phyloP scores from a whole-genome alignment of 139 green algal genomes.

The Limnomonas spitsbergensis region DNA sequence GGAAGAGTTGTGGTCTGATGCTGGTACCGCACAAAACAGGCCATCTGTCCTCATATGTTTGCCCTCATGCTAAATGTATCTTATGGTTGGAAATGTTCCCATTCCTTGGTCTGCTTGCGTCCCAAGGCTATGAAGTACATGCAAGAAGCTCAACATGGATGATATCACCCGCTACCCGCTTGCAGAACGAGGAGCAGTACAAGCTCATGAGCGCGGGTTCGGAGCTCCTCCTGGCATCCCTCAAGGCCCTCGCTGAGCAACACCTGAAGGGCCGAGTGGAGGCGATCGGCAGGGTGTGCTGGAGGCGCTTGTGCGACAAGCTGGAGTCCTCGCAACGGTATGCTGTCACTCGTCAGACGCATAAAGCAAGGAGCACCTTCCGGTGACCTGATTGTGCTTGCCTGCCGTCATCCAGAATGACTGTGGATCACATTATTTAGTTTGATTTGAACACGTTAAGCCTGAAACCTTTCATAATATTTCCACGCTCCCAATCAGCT shows the following conservation, averaged over 20 bases:
- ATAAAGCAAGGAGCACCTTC: too few species aligned
- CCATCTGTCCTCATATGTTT: not conserved
- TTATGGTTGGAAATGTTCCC: too few species aligned
- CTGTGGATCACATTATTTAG: not conserved
- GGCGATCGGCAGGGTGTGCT: not conserved
- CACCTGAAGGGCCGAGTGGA: not conserved
- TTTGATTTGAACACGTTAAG: not conserved
- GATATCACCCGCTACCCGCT: too few species aligned
- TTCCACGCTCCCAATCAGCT: too few species aligned
- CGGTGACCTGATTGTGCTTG: too few species aligned
- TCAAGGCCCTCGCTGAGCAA: not conserved
- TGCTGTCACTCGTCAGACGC: too few species aligned
- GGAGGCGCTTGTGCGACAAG: not conserved
- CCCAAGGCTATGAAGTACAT: not conserved
- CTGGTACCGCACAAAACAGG: not conserved
- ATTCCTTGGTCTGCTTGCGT: not conserved
- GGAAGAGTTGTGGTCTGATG: not conserved
- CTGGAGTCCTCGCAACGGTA: not conserved
- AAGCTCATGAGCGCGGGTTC: not conserved
- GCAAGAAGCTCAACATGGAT: too few species aligned
- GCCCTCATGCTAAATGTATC: too few species aligned
- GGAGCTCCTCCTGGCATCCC: not conserved
- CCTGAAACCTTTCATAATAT: too few species aligned
- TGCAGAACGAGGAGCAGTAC: not conserved
- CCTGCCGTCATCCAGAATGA: not conserved